Evolutionary conservation across 2,329 filamentous ascomycete species (phyloP).

Genomic region (Geosmithia flava): DNA sequence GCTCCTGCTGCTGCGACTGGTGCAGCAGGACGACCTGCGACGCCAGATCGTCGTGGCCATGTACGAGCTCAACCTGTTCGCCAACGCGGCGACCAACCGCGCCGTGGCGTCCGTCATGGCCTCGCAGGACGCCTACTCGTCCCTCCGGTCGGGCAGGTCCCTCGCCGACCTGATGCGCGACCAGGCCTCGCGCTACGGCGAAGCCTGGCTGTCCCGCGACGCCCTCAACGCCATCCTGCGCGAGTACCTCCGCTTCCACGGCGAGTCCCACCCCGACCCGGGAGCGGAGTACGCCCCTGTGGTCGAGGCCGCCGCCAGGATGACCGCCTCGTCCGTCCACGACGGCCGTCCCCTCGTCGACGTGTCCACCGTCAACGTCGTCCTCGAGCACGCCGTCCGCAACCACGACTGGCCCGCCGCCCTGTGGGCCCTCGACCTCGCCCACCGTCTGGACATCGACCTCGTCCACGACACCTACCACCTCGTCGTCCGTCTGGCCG

Average conservation of each 20-base stretch:
- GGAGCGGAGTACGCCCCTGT: background rate
- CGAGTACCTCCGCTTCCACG: conserved; percentile 20
- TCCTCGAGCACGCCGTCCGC: conserved; percentile 19
- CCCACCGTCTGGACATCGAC: conserved; percentile 8
- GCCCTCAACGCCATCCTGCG: conserved; percentile 25
- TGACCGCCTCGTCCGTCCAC: background rate
- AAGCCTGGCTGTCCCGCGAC: conserved; percentile 26
- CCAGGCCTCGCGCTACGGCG: conserved; percentile 30
- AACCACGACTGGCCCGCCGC: conserved; percentile 16
- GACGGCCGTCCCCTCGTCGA: conserved; percentile 12
- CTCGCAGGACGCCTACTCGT: conserved; percentile 26
- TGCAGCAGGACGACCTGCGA: conserved; percentile 45
- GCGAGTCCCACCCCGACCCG: background rate
- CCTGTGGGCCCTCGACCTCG: conserved; percentile 15
- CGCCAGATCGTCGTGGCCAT: conserved; percentile 33
- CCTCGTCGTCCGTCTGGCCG: conserved; percentile 23
- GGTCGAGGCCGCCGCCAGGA: background rate
- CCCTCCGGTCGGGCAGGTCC: conserved; percentile 20
- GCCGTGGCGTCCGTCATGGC: conserved; percentile 29
- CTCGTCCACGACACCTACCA: conserved; percentile 20
- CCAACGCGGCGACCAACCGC: conserved; percentile 13
- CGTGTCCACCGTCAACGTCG: conserved; percentile 20
- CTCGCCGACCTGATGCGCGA: conserved; percentile 23
- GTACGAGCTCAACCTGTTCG: conserved; percentile 29
- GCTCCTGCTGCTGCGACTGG: conserved; percentile 34